Percentiles rank a stretch among this genome's conserved stretches.
Conservation (phyloP, 768 basidiomycete genomes). For the Tricholoma bakamatsutake region DNA sequence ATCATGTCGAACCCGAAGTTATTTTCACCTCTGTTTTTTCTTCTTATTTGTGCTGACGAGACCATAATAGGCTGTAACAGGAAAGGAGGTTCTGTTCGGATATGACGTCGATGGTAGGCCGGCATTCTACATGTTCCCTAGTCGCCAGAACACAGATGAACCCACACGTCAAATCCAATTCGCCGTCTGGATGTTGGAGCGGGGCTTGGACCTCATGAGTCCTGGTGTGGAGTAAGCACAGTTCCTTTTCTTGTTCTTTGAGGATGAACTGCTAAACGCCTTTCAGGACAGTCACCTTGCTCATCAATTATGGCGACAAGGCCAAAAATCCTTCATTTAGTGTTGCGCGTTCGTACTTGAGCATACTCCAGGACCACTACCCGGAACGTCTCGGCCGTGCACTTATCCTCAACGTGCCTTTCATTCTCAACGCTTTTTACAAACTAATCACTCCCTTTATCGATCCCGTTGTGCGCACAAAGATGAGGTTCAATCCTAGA, state of each 20-base stretch:
- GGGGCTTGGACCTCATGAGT: conserved; percentile 69
- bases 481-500: conserved; percentile 71
- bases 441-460: conserved; percentile 77
- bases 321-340: conserved; percentile 46
- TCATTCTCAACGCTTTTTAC: conserved; percentile 67
- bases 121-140: conserved; percentile 59
- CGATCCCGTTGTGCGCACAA: conserved; percentile 73
- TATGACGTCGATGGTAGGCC: conserved; percentile 65
- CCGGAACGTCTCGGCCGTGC: conserved; percentile 80
- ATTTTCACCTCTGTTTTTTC: conserved; percentile 1
- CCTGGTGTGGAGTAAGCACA: conserved; percentile 71
- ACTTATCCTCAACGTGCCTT: conserved; percentile 78
- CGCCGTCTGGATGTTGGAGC: conserved; percentile 74
- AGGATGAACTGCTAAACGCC: background rate
- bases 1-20: conserved; percentile 72
- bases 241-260: background rate
- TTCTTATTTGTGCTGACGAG: background rate
- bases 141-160: conserved; percentile 76
- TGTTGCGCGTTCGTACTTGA: conserved; percentile 41
- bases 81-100: conserved; percentile 76
- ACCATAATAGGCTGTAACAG: conserved; percentile 57
- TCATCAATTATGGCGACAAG: conserved; percentile 75
- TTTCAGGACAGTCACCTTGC: conserved; percentile 55
- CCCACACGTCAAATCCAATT: conserved; percentile 63
- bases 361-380: conserved; percentile 77